Base-by-base conservation (phyloP, 108 stramenopile species). In the Nitzschia inconspicua region DNA sequence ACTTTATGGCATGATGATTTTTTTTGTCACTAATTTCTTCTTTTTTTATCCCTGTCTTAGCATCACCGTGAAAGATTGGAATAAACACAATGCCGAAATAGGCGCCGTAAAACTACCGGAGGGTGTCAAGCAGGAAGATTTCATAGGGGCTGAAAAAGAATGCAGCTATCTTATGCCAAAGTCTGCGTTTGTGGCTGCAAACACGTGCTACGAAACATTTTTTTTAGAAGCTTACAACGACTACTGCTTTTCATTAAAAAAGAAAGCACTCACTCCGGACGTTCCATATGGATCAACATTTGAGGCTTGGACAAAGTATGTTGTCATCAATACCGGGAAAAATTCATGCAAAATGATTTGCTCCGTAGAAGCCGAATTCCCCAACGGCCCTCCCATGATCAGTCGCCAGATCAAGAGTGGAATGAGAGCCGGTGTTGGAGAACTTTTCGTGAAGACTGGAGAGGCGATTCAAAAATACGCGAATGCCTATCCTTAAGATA, bases 281-380 rank as follows among this genome's bases (percentile, higher is more conserved):
- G 89, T 85, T 6, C 85, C 85, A 8, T 89, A 80, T 58, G 89
- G 89, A 11, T 68, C 55, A 14, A 85, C 79, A 8, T 91, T 91
- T 43, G 44, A 85, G 1, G 75, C 84, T 32, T 78, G 80, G 78
- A 91, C 89, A n/a, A 83, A 87, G 44, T 78, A 79, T 51, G 57
- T 83, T 9, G 63, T 91, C 28, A 68, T 82, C 20, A 87, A 86
- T 46, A 80, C 72, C 23, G 89, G 89, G 20, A 76, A 74, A 37
- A 73, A 87, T 46, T 75, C 70, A 35, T 87, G 83, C 55, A 65
- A 65, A 59, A 34, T 91, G 70, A 67, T 75, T 7, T 87, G 84
- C 47, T 83, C 81, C 5, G 80, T 85, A 10, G 89, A 87, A 44
- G 78, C 89, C 9, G 85, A 87, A 35, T 91, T 91, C 64, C 89